Percentiles rank a stretch among this genome's conserved stretches.
Evolutionary conservation across 768 basidiomycete species (phyloP).

Genomic region (Fibroporia radiculosa): DNA sequence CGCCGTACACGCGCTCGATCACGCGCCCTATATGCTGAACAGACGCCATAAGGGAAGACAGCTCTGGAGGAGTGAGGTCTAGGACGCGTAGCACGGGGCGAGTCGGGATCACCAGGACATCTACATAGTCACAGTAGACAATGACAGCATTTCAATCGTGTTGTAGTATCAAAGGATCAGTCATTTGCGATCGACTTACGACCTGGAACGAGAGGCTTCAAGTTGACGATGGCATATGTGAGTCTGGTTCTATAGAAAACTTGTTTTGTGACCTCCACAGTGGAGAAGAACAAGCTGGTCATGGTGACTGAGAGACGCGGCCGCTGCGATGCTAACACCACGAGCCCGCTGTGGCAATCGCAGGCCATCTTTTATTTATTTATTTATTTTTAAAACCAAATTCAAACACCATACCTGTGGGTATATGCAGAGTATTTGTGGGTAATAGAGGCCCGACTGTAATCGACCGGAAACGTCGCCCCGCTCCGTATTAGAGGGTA

Average conservation of each 20-base stretch:
- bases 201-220: constrained; percentile 90
- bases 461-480: too few relatives aligned
- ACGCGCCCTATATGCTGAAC: constrained; percentile 74
- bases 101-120: constrained; percentile 48
- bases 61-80: constrained; percentile 48
- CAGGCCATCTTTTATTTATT: too few relatives aligned
- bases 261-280: constrained; percentile 72
- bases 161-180: background rate
- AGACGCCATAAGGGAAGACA: constrained; percentile 72
- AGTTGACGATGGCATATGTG: constrained; percentile 85
- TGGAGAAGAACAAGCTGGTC: constrained; percentile 55
- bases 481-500: too few relatives aligned
- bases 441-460: too few relatives aligned
- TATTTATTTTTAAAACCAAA: too few relatives aligned
- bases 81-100: constrained; percentile 41
- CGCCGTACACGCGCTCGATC: constrained; percentile 76
- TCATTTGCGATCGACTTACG: constrained; percentile 44
- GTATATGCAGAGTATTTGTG: too few relatives aligned
- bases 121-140: constrained; percentile 22
- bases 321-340: too few relatives aligned
- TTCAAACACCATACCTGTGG: too few relatives aligned
- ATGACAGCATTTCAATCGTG: background rate
- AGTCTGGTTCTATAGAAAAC: constrained; percentile 63
- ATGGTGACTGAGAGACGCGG: too few relatives aligned
- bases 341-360: too few relatives aligned